Evolutionary conservation across 208 protist genomes (phyloP).

Genomic region (Porcisia hertigi): DNA sequence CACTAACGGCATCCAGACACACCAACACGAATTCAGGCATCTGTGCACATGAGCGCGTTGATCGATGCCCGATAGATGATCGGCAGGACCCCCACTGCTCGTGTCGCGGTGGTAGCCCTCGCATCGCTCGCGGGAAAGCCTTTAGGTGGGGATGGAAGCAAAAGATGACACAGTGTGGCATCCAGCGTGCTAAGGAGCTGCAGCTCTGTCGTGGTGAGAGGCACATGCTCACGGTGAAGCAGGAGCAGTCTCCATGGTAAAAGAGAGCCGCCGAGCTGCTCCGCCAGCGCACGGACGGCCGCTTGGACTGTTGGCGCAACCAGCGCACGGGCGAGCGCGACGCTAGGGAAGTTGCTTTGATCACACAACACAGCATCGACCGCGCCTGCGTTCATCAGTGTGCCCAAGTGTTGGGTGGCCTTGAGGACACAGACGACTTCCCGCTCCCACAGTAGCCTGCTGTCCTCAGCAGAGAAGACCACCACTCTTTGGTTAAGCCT

Average conservation of each 20-base stretch:
- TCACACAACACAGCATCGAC: neutral
- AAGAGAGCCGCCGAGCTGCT: conserved; percentile 35
- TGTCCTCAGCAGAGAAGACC: neutral
- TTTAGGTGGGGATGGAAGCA: neutral
- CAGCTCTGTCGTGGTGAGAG: conserved; percentile 12
- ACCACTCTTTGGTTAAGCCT: neutral
- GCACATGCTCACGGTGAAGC: neutral
- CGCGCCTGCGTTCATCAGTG: neutral
- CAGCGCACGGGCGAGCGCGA: neutral
- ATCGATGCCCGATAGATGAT: conserved; percentile 1
- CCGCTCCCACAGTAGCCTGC: conserved; percentile 15
- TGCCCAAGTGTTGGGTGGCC: conserved; percentile 15
- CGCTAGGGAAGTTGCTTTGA: neutral
- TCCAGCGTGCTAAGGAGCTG: conserved; percentile 19
- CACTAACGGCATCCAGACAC: neutral
- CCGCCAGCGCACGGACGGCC: conserved; percentile 35
- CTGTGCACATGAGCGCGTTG: neutral
- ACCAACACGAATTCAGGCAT: neutral
- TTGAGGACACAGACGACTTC: conserved; percentile 24
- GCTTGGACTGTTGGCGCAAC: conserved; percentile 29
- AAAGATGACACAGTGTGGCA: conserved; percentile 10
- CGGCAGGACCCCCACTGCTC: neutral
- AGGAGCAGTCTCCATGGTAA: conserved; percentile 27
- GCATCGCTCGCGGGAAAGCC: neutral
- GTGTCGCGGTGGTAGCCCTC: neutral